These are phyloP conservation scores for Amanita polypyramis DNA, from an alignment of 768 basidiomycete species.

Conservation along the genomic window DNA sequence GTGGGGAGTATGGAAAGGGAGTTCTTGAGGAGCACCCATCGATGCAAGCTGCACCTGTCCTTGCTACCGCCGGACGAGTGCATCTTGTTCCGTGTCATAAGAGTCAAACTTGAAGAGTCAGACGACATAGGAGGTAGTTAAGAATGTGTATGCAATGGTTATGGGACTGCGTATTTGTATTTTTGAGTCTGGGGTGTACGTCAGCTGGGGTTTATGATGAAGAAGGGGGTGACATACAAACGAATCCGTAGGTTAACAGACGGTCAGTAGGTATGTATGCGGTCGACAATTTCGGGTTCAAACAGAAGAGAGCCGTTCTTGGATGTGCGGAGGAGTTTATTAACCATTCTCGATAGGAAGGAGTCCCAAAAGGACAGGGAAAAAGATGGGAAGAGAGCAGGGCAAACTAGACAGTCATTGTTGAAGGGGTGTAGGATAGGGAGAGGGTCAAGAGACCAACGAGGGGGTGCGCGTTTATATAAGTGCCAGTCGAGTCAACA, in stretches of 20 bases:
- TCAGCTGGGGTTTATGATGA: conserved; percentile 5
- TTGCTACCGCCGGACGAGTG: conserved; percentile 48
- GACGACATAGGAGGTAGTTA: conserved; percentile 29
- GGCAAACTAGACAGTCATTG: conserved; percentile 33
- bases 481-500: conserved; percentile 9
- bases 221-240: conserved; percentile 7
- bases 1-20: conserved; percentile 44
- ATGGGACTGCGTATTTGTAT: neutral
- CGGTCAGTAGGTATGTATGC: conserved; percentile 54
- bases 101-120: conserved; percentile 40
- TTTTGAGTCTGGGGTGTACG: neutral
- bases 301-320: conserved; percentile 84
- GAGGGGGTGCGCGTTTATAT: conserved; percentile 18
- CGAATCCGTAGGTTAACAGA: conserved; percentile 15
- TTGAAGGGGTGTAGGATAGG: conserved; percentile 1
- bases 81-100: conserved; percentile 68
- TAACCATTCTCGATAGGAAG: conserved; percentile 55
- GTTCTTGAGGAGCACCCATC: conserved; percentile 86
- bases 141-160: neutral
- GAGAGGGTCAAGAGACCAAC: conserved; percentile 15
- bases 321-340: conserved; percentile 70
- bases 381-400: conserved; percentile 17
- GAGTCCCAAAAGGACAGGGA: conserved; percentile 11
- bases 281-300: conserved; percentile 80
- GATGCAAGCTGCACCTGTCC: conserved; percentile 69